Evolutionary conservation across 1,284 basidiomycete genomes (phyloP).

Genomic region (Puccinia triticina): DNA sequence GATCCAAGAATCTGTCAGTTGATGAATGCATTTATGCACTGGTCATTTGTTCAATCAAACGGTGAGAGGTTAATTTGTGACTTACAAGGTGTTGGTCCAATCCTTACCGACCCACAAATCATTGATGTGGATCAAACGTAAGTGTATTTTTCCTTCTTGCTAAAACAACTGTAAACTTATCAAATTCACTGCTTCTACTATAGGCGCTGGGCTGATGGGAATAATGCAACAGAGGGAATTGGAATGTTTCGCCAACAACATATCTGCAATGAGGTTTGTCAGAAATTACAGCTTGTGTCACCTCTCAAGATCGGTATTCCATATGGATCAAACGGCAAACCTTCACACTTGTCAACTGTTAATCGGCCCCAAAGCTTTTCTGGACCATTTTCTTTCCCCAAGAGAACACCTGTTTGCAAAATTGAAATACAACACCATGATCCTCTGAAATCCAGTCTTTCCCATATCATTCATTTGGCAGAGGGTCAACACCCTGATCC

Average conservation of each 20-base stretch:
- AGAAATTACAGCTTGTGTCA: background rate
- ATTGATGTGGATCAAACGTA: constrained; percentile 1
- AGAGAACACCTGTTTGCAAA: background rate
- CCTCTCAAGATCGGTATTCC: background rate
- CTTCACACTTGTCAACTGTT: background rate
- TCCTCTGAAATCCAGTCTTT: background rate
- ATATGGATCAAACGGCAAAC: background rate
- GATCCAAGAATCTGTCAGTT: background rate
- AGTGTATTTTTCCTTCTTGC: background rate
- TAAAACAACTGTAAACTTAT: background rate
- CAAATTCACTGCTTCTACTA: background rate
- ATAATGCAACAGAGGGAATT: background rate
- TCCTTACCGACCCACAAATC: constrained; percentile 14
- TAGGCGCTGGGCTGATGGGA: constrained; percentile 1
- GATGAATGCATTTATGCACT: constrained; percentile 23
- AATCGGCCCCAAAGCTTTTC: background rate
- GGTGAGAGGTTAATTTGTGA: constrained; percentile 6
- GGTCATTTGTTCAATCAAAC: background rate
- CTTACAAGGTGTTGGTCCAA: constrained; percentile 4
- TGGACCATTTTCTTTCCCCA: background rate
- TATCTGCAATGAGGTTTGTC: constrained; percentile 2
- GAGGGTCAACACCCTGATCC: background rate
- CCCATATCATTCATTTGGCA: background rate
- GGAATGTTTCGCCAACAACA: background rate
- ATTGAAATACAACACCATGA: background rate